Base-by-base conservation (phyloP, 192 early-diverging fungal genomes). In the Coemansia sp. region DNA sequence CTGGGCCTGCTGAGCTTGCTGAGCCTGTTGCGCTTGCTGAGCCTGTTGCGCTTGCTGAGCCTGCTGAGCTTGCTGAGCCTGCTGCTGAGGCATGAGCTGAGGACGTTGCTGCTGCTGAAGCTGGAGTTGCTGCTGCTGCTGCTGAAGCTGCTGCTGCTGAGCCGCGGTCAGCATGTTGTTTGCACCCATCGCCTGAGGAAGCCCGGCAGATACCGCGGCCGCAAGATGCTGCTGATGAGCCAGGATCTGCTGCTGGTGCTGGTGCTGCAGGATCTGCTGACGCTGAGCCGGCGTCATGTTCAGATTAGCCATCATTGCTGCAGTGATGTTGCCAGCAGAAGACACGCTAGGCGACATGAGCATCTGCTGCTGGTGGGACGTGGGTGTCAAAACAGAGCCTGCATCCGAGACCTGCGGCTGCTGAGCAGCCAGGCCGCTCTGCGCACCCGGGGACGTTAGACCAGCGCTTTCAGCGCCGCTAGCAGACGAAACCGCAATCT, bases 241-340 rank as follows among this genome's bases (percentile, higher is more conserved):
- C 36, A 28, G 16, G 7, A 45, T 18, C 32, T 66, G 68, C 48
- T 72, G 67, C 42, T 70, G 67, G 33, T 76, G 75, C 18, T 64
- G 69, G 17, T 64, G 60, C 1, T 56, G 1, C 11, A 69, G 5
- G 0, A 71, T 30, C 31, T 51, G 31, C 31, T 74, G 77, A 5
- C 72, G 67, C 72, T 80, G 77, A 17, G 54, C 71, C 8, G 66
- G 71, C 12, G 67, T 60, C 64, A 73, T 45, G 20, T 60, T 61
- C 34, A 62, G 11, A 10, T 22, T 66, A 18, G 73, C 64, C 60
- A 73, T 60, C 63, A 70, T 70, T 29, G 70, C 64, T 12, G 76
- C 55, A 4, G 69, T 22, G 0, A 56, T 28, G 31, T 40, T 25
- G 28, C 54, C 64, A 20, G 56, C 54, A 30, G 68, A 25, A 25